Evolutionary conservation across 768 basidiomycete species (phyloP), one percentile per base, ranked within the genome.

Genomic region (Termitomyces sp.): DNA sequence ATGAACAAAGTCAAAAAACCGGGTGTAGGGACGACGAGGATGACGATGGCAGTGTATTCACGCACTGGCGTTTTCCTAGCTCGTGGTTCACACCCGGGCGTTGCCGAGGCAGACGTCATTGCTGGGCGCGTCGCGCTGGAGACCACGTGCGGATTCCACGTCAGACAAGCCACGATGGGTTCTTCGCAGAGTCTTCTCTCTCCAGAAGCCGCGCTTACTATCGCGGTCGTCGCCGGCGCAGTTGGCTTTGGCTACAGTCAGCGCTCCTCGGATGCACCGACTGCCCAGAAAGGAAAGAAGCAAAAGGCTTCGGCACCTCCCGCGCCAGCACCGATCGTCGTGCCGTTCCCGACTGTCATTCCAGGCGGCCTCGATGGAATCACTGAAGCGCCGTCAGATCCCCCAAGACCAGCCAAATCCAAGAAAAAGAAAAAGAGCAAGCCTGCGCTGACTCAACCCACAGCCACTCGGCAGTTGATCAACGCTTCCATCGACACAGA

Each of bases 401-500:
- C 26, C 7, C 27, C 46, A 5, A 63, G 57, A 36, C 36, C 53
- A 5, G 58, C 37, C 47, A 67, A 67, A 55, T 37, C 57, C 18
- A 57, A 58, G 27, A 63, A 62, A 52, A 65, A 66, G 53, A 62
- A 63, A 24, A 77, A 77, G 69, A 78, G 75, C 69, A 80, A 78
- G 69, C 34, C 52, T 16, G 22, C 29, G 5, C n/a, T n/a, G n/a
- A n/a, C n/a, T n/a, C n/a, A n/a, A n/a, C n/a, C n/a, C n/a, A n/a
- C n/a, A n/a, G n/a, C 64, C 39, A 46, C 60, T 34, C 52, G 64
- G 31, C 48, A 60, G 24, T 50, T 59, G 42, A 47, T 56, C 32
- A 58, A 67, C 56, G 68, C 69, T 43, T 76, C 72, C 16, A 65
- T 70, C 51, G 82, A 82, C 58, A 82, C 79, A 2, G 85, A 87